Conservation (phyloP, 306 rosid genomes). For the Hippophae tibetana region DNA sequence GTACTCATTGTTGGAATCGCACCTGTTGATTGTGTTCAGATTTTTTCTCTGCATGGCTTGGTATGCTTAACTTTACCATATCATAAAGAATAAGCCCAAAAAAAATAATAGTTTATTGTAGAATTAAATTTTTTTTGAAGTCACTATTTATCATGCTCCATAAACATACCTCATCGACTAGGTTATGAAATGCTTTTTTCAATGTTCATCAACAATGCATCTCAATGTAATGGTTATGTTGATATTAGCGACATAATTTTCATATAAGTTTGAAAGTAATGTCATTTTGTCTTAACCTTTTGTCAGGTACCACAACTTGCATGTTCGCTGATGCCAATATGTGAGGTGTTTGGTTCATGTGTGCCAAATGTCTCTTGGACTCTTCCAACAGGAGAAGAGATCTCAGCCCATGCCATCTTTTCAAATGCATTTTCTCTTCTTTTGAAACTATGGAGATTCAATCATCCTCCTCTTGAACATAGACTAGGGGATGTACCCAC, state of each 20-base stretch:
- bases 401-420: conserved; percentile 86
- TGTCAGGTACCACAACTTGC: conserved; percentile 94
- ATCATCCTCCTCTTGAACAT: conserved; percentile 88
- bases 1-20: conserved; percentile 80
- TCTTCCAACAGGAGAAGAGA: conserved; percentile 63
- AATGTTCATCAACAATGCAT: no score
- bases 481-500: conserved; percentile 89
- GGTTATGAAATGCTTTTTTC: no score
- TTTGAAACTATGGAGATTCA: conserved; percentile 84
- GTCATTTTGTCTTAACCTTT: conserved; percentile 16
- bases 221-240: no score
- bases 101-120: no score
- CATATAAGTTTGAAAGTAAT: not conserved
- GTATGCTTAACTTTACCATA: conserved; percentile 4
- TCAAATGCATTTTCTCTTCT: conserved; percentile 94
- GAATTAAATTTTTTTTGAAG: no score
- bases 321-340: conserved; percentile 93
- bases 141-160: no score
- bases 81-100: no score
- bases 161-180: no score
- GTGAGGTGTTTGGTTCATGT: conserved; percentile 97
- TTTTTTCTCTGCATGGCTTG: conserved; percentile 90
- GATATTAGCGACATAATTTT: not conserved
- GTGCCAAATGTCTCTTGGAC: conserved; percentile 72
- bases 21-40: conserved; percentile 83